Conservation (phyloP, 495 filamentous ascomycete genomes). For the Bombardia bombarda region DNA sequence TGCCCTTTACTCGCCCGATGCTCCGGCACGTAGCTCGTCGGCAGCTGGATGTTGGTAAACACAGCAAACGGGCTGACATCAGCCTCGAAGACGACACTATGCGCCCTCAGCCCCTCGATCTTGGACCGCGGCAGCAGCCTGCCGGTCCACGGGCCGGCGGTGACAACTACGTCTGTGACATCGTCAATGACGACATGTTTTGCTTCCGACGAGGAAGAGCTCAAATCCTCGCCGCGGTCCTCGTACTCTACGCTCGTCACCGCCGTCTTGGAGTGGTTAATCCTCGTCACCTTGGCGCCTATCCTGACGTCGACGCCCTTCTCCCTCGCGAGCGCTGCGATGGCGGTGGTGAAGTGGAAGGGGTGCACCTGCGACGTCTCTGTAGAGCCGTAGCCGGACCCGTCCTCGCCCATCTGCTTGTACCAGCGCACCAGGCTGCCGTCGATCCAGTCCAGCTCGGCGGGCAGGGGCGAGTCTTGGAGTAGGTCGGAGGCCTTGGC, state of each 20-base stretch:
- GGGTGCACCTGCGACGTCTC: constrained; percentile 92
- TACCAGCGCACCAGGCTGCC: constrained; percentile 59
- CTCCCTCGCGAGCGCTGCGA: constrained; percentile 71
- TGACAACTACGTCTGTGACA: constrained; percentile 74
- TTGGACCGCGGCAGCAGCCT: constrained; percentile 65
- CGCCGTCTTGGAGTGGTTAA: constrained; percentile 39
- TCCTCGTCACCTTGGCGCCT: constrained; percentile 47
- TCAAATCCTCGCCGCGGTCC: constrained; percentile 48
- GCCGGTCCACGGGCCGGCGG: constrained; percentile 87
- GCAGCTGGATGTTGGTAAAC: constrained; percentile 83
- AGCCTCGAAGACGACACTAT: constrained; percentile 77
- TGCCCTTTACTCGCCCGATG: constrained; percentile 36
- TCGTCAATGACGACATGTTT: constrained; percentile 51
- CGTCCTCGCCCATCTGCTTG: constrained; percentile 73
- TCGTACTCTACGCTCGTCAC: constrained; percentile 70
- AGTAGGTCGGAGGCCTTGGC: constrained; percentile 51
- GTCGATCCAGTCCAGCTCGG: constrained; percentile 83
- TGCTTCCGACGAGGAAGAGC: too few species aligned
- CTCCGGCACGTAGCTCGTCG: constrained; percentile 44
- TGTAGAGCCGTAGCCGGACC: constrained; percentile 43
- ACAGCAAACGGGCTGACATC: constrained; percentile 81
- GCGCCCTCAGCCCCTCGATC: constrained; percentile 75
- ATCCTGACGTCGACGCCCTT: constrained; percentile 65
- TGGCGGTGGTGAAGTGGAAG: constrained; percentile 81
- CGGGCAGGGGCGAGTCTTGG: constrained; percentile 55